Evolutionary conservation across 2,329 filamentous ascomycete genomes (phyloP), one percentile per base, ranked within the genome.

Genomic region (Calonectria crousiana): DNA sequence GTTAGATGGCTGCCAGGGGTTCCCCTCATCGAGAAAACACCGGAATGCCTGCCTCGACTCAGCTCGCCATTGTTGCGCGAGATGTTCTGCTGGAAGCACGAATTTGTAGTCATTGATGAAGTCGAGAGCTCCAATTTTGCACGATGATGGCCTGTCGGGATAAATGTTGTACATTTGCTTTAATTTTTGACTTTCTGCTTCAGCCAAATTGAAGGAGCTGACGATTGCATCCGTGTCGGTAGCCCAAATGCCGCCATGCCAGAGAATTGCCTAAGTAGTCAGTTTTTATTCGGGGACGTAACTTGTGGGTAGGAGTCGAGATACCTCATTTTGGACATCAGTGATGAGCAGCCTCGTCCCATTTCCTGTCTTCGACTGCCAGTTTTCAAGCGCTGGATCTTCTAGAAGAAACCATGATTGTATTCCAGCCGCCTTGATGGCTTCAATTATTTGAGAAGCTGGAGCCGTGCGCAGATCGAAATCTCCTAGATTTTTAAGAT

Each of bases 1-100:
- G 38, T 84, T 86, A 0, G 86, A 88, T 1, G 84, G 67, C 73
- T 88, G 87, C 85, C 85, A 88, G 6, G 87, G 87, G 65, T 89
- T 89, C 0, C 81, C 71, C 73, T 88, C 84, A 71, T 89, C 87
- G 5, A 88, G 74, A 1, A 88, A 77, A 58, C 86, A 88, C 36
- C 82, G 82, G 67, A 84, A 88, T 6, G 83, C 83, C 1, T 69
- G 75, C 49, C 82, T 85, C 10, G 80, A 79, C 1, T 69, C 60
- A 5, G 64, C 36, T 38, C 70, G 71, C 69, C 80, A 82, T 18
- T 68, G 68, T 13, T 74, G 41, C 11, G 66, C 65, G 14, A 84
- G 71, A 5, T 71, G 62, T 23, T 79, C 74, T 4, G 79, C 74
- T 1, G 84, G 83, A 8, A 81, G 68, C 14, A 80, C 77, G 41